phyloP scores from a whole-genome alignment of 495 filamentous ascomycete species.

The Pyronema domesticum region DNA sequence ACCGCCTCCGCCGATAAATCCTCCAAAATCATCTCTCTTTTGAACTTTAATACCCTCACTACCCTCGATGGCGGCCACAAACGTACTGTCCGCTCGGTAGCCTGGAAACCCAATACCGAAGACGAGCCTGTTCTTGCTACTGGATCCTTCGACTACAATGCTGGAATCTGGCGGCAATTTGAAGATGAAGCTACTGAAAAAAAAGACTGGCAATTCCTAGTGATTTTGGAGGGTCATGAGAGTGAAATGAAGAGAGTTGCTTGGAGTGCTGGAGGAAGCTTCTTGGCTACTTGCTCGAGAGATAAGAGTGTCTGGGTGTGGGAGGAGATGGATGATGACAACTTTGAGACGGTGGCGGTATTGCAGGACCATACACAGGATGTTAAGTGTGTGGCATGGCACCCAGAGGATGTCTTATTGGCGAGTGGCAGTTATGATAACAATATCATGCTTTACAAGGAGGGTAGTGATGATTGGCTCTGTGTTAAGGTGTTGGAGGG shows the following conservation, averaged over 20 bases:
- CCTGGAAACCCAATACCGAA: slow-evolving; percentile 58
- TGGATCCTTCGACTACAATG: slow-evolving; percentile 76
- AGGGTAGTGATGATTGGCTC: slow-evolving; percentile 84
- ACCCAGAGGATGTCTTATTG: slow-evolving; percentile 55
- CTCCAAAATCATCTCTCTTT: slow-evolving; percentile 72
- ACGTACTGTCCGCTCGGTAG: slow-evolving; percentile 57
- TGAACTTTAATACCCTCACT: slow-evolving; percentile 56
- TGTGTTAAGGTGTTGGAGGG: slow-evolving; percentile 67
- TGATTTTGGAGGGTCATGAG: slow-evolving; percentile 84
- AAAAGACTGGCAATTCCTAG: slow-evolving; percentile 71
- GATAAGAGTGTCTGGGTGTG: slow-evolving; percentile 98
- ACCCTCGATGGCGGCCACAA: slow-evolving; percentile 76
- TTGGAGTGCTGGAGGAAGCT: slow-evolving; percentile 61
- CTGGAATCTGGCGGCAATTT: slow-evolving; percentile 66
- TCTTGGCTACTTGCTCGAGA: slow-evolving; percentile 72
- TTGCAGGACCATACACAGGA: slow-evolving; percentile 85
- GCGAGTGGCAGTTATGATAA: slow-evolving; percentile 85
- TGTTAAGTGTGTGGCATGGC: slow-evolving; percentile 86
- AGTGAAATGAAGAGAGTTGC: slow-evolving; percentile 77
- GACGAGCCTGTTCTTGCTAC: slow-evolving; percentile 66
- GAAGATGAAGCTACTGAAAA: slow-evolving; percentile 42
- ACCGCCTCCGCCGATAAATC: slow-evolving; percentile 73
- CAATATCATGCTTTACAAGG: slow-evolving; percentile 69
- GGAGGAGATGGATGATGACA: slow-evolving; percentile 84
- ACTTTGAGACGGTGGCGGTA: slow-evolving; percentile 90